Conservation (phyloP, 208 protist genomes). For the Leishmania aethiopica region DNA sequence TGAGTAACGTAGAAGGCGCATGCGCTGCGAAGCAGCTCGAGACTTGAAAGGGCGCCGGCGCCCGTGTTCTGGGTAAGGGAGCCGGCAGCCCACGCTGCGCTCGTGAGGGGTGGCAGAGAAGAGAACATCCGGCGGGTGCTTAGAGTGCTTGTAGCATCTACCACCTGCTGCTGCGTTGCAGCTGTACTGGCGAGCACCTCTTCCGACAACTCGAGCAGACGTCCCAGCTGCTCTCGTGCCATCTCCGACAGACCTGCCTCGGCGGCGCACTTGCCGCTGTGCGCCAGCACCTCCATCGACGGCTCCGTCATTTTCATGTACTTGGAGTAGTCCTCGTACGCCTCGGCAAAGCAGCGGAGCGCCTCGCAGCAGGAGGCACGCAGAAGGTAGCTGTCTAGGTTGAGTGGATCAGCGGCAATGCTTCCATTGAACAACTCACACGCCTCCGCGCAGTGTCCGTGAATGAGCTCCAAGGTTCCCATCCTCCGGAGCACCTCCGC, state of each 20-base stretch:
- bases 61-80: conserved; percentile 12
- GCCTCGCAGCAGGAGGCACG: conserved; percentile 82
- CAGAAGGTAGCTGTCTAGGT: conserved; percentile 67
- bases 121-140: neutral
- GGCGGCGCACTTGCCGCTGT: conserved; percentile 84
- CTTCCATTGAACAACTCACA: conserved; percentile 65
- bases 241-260: conserved; percentile 64
- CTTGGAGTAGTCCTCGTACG: conserved; percentile 85
- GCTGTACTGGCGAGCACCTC: conserved; percentile 12
- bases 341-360: conserved; percentile 40
- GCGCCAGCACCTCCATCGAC: conserved; percentile 71
- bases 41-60: conserved; percentile 4
- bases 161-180: neutral
- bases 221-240: conserved; percentile 49
- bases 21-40: conserved; percentile 22
- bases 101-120: conserved; percentile 12
- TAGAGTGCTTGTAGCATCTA: neutral
- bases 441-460: conserved; percentile 54
- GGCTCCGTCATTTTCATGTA: conserved; percentile 75
- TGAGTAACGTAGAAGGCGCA: conserved; percentile 70
- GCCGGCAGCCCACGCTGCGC: conserved; percentile 21
- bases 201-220: conserved; percentile 46
- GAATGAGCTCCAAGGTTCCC: conserved; percentile 60
- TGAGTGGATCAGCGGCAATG: conserved; percentile 65
- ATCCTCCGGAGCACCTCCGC: conserved; percentile 62